Evolutionary conservation across 257 asterid species (phyloP), one percentile per base, ranked within the genome.

Genomic region (Ligustrum vulgare): DNA sequence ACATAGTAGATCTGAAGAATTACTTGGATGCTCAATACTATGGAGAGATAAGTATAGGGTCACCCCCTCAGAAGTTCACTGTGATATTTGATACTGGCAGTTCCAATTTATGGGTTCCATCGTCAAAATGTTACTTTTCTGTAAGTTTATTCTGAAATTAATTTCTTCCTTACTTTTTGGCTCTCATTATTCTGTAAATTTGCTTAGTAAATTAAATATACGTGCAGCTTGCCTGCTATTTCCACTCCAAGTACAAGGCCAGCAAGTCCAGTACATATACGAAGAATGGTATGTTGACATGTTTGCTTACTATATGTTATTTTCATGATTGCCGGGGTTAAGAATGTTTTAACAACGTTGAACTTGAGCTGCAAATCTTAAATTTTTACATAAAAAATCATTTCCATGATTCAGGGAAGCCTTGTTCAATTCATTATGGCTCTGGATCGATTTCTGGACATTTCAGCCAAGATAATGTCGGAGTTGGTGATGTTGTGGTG

Each of bases 31-130:
- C 98, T 13, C 99, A 95, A 67, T 95, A 93, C 83, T 95, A 86
- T 76, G 98, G 99, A 70, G 96, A 87, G 87, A 95, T 95, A 71
- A 81, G 86, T 67, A 86, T 95, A 25, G 98, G 99, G 72, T 78
- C 99, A 5, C 98, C 99, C 2, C 91, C 99, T 64, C 99, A 95
- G 89, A 93, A 81, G 0, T 95, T 95, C 71, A 89, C 87, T 8
- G 96, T 95, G 81, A 78, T 95, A 75, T 95, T 93, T 74, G 99
- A 95, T 72, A 95, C 98, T 2, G 99, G 99, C 75, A 95, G 99
- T 74, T 91, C 99, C 68, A 90, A 95, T 79, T 91, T 95, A 13
- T 95, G 99, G 99, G 96, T 95, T 74, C 99, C 99, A 11, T 95
- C 99, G 8, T 72, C 98, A 0, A 91, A 86, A 82, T 95, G 99